Evolutionary conservation across 306 rosid species (phyloP).

Genomic region (Hippophae rhamnoides): DNA sequence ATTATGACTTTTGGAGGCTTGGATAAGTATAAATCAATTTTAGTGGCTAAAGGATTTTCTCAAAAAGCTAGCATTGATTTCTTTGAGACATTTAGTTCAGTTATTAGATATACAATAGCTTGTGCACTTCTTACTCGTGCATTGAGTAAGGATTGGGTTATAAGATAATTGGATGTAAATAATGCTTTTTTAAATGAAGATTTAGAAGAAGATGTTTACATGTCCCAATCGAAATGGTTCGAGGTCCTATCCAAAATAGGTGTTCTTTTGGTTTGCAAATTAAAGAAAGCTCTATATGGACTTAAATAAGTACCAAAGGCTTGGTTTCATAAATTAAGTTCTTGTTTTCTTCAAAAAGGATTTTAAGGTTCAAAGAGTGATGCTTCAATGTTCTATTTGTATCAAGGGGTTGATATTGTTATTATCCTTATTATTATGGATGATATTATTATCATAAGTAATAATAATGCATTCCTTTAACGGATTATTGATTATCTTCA

Average conservation of each 20-base stretch:
- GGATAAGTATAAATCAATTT: not conserved
- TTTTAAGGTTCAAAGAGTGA: not conserved
- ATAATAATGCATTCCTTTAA: not conserved
- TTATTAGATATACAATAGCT: not conserved
- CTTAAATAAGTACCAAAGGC: not conserved
- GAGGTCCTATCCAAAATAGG: not conserved
- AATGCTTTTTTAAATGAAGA: not conserved
- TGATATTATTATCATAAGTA: not conserved
- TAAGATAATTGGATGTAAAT: not conserved
- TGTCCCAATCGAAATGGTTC: not conserved
- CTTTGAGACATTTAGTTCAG: not conserved
- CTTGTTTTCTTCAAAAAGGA: not conserved
- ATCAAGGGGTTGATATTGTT: not conserved
- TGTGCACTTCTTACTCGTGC: not conserved
- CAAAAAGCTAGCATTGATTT: not conserved
- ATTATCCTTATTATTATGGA: not conserved
- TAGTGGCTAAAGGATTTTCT: not conserved
- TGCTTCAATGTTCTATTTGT: not conserved
- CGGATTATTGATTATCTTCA: not conserved
- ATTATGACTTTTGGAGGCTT: not conserved
- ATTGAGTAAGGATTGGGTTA: not conserved
- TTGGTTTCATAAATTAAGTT: not conserved
- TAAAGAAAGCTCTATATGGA: not conserved
- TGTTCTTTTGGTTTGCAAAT: not conserved
- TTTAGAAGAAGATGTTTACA: not conserved